Evolutionary conservation across 257 asterid genomes (phyloP).

Genomic region (Henckelia pumila): DNA sequence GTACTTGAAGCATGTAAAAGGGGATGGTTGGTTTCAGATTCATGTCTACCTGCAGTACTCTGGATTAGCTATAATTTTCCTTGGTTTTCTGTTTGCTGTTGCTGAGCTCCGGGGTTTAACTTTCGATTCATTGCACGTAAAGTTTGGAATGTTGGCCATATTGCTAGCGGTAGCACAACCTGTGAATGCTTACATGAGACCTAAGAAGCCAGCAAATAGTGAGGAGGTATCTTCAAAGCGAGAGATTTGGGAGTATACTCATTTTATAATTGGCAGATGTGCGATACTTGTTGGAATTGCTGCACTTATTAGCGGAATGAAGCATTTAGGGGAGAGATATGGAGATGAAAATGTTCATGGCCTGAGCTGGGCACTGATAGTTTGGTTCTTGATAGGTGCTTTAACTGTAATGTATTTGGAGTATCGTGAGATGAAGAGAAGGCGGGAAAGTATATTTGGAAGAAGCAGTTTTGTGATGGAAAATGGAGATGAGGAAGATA

Average conservation of each 20-base stretch:
- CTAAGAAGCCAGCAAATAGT: conserved; percentile 59
- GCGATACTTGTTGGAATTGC: conserved; percentile 71
- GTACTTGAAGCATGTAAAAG: conserved; percentile 83
- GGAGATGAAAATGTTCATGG: conserved; percentile 72
- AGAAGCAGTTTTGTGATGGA: conserved; percentile 89
- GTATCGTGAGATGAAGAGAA: conserved; percentile 52
- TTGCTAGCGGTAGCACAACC: conserved; percentile 74
- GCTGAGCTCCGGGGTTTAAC: conserved; percentile 87
- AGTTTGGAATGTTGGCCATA: conserved; percentile 83
- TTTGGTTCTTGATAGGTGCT: conserved; percentile 75
- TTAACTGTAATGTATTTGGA: conserved; percentile 63
- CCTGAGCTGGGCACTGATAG: conserved; percentile 75
- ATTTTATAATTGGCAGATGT: conserved; percentile 67
- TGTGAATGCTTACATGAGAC: conserved; percentile 77
- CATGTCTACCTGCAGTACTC: conserved; percentile 88
- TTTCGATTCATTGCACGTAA: conserved; percentile 68
- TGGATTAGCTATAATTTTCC: conserved; percentile 86
- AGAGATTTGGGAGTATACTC: conserved; percentile 73
- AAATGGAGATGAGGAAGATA: conserved; percentile 60
- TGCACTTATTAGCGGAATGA: conserved; percentile 84
- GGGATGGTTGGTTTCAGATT: conserved; percentile 85
- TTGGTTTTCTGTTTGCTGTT: conserved; percentile 93
- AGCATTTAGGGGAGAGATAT: conserved; percentile 84
- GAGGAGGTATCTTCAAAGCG: conserved; percentile 53
- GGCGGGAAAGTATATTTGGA: conserved; percentile 45